Base-by-base conservation (phyloP, 2,329 filamentous ascomycete species). In the Penicillium glabrum region DNA sequence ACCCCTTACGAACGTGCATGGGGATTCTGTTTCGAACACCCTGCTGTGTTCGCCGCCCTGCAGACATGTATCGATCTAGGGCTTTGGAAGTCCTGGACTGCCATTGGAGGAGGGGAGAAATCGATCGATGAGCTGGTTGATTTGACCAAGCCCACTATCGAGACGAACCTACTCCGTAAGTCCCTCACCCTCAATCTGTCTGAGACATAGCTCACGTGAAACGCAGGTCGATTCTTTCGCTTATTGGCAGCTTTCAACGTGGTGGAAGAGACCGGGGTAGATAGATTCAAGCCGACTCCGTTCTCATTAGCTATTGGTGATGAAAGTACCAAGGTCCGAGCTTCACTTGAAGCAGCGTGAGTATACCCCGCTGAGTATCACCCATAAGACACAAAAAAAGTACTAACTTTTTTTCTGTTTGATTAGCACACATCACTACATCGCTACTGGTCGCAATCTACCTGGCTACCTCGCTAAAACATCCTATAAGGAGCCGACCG, bases 261-360 rank as follows among this genome's bases (percentile, higher is more conserved):
- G 1, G 62, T 74, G 5, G 65, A 72, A n/a, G 70, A 73, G 46
- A 69, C 61, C 0, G 67, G 46, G 0, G 61, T 61, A 39, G 68
- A 74, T 53, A 62, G 6, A 29, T 74, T 67, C 60, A 68, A 68
- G 53, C 67, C 70, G 3, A 73, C 69, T 3, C 61, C 66, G 1
- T 73, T 73, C 58, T 71, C 70, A 1, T 59, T 57, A 3, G 65
- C 69, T 4, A 65, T 73, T 48, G 72, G 71, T 7, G 69, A 72
- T 44, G 63, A 69, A 41, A 65, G 60, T 37, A 71, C 67, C 41
- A 67, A 71, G 35, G 65, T 70, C 19, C 64, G 66, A 24, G 65
- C 66, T 7, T 67, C 69, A 8, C 62, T 72, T 27, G 61, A 72
- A 59, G 67, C 65, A 53, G 71, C 63, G 68, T 72, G 58, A 57